A percentile compares a stretch with the other conserved stretches of the same genome.
phyloP scores from a whole-genome alignment of 2,329 filamentous ascomycete species.

The Aspergillus novoparasiticus region DNA sequence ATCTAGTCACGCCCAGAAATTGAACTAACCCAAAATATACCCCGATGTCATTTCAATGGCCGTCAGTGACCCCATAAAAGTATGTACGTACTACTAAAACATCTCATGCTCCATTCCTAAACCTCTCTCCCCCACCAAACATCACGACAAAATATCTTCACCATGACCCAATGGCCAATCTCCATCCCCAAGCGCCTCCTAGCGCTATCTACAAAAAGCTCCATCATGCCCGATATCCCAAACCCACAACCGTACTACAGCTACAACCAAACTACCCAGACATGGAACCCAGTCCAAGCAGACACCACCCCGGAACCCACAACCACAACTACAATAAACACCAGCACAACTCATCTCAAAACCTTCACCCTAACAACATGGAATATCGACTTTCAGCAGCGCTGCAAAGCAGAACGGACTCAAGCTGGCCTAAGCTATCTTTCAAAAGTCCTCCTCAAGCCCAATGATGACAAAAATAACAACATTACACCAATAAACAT shows the following conservation, averaged over 20 bases:
- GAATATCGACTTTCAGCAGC: constrained; percentile 53
- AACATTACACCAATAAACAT: constrained; percentile 33
- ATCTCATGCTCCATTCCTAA: no score
- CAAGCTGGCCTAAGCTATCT: constrained; percentile 44
- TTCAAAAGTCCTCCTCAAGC: constrained; percentile 28
- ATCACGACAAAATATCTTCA: no score
- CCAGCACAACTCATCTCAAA: background rate
- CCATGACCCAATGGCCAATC: background rate
- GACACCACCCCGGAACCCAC: background rate
- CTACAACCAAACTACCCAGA: background rate
- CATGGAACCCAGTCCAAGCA: constrained; percentile 5
- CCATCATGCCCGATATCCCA: background rate
- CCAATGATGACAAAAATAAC: constrained; percentile 23
- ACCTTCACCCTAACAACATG: constrained; percentile 46
- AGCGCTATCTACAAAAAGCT: background rate
- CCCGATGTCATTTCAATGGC: background rate
- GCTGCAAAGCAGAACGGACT: constrained; percentile 45
- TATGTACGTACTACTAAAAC: no score
- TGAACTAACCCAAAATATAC: background rate
- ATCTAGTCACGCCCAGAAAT: background rate
- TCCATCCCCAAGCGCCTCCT: background rate
- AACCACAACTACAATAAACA: background rate
- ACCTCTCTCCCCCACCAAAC: background rate
- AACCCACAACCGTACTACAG: constrained; percentile 12
- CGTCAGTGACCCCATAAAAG: background rate